phyloP scores from a whole-genome alignment of 2,329 filamentous ascomycete genomes.

The Pseudogymnoascus sp. region DNA sequence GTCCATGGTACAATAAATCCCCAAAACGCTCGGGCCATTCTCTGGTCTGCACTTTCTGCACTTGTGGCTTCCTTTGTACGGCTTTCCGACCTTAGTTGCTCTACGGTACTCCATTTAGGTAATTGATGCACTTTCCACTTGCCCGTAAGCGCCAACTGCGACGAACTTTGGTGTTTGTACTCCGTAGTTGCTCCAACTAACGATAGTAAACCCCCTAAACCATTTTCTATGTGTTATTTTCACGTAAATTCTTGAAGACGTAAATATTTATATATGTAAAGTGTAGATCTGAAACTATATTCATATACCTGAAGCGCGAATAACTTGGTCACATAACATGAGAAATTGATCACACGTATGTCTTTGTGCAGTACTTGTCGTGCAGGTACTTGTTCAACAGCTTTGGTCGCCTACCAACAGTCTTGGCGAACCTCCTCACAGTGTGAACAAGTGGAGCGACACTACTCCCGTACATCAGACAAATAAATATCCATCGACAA shows the following conservation, averaged over 20 bases:
- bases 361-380: background rate
- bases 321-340: background rate
- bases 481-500: constrained; percentile 7
- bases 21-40: background rate
- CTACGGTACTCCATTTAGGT: background rate
- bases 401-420: constrained; percentile 1
- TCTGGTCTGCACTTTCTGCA: background rate
- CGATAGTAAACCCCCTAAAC: constrained; percentile 2
- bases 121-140: background rate
- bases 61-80: background rate
- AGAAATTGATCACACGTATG: constrained; percentile 5
- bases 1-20: background rate
- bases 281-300: background rate
- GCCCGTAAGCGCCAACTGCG: background rate
- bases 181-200: background rate
- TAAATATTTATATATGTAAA: background rate
- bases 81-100: background rate
- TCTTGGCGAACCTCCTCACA: constrained; percentile 5
- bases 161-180: background rate
- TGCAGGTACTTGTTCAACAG: constrained; percentile 1
- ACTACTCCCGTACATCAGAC: constrained; percentile 4
- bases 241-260: background rate
- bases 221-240: background rate
- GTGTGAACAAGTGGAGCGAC: constrained; percentile 5
- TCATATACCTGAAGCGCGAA: background rate